These are phyloP conservation scores for Trichoderma koningiopsis DNA, from an alignment of 2,329 filamentous ascomycete genomes.

Conservation along the genomic window DNA sequence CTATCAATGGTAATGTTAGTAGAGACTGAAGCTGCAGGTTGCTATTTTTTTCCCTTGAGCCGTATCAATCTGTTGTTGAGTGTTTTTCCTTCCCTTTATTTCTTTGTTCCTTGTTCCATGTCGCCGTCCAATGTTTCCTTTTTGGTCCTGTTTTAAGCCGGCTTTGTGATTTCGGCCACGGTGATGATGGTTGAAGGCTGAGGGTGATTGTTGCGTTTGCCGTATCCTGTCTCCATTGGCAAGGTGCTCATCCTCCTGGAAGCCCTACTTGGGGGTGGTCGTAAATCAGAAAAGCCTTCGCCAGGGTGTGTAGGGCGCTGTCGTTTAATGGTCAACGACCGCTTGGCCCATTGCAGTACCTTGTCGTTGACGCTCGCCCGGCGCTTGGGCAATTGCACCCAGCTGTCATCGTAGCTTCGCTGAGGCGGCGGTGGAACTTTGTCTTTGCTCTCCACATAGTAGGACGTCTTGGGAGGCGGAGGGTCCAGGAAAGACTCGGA, in stretches of 20 bases:
- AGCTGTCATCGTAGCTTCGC: constrained; percentile 31
- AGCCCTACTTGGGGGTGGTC: constrained; percentile 12
- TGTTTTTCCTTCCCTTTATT: background rate
- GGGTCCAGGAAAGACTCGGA: constrained; percentile 40
- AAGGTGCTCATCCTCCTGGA: constrained; percentile 8
- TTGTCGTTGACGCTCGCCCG: constrained; percentile 39
- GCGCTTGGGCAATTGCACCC: constrained; percentile 33
- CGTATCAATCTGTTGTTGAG: background rate
- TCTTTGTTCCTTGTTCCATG: background rate
- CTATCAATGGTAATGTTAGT: background rate
- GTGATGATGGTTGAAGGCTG: constrained; percentile 28
- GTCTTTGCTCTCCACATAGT: constrained; percentile 34
- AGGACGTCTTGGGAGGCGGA: constrained; percentile 36
- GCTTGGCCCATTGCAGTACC: constrained; percentile 40
- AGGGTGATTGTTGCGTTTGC: constrained; percentile 13
- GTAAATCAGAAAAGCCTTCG: constrained; percentile 30
- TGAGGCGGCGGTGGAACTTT: constrained; percentile 30
- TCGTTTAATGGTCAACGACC: constrained; percentile 36
- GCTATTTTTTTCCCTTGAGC: background rate
- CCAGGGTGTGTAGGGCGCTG: constrained; percentile 31
- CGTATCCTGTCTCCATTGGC: background rate
- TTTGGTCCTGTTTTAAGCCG: constrained; percentile 18
- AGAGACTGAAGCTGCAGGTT: background rate
- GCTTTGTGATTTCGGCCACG: constrained; percentile 27
- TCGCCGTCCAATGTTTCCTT: background rate